A percentile compares a stretch with the other conserved stretches of the same genome.
These are phyloP conservation scores for Botrytis sinoallii DNA, from an alignment of 2,329 filamentous ascomycete genomes.

Conservation along the genomic window DNA sequence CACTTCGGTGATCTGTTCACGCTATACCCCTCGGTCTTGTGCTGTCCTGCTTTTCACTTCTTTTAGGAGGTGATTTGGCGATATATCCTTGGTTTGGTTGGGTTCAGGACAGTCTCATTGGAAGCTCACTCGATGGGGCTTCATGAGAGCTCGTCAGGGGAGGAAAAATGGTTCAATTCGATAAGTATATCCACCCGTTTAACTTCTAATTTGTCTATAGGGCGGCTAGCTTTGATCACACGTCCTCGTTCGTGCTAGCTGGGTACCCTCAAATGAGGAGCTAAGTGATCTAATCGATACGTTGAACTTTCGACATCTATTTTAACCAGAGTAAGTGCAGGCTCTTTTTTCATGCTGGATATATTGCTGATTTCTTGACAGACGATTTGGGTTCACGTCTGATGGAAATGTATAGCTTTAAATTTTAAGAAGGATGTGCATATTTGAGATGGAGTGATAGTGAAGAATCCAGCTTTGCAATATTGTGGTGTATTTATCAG, in stretches of 20 bases:
- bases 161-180: neutral
- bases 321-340: no score
- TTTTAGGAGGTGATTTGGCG: neutral
- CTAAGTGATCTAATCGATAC: neutral
- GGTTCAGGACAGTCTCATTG: slow-evolving; percentile 2
- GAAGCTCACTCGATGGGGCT: slow-evolving; percentile 5
- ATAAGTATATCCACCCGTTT: neutral
- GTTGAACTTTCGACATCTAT: no score
- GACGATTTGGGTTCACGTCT: neutral
- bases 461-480: rapidly evolving
- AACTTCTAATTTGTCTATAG: slow-evolving; percentile 11
- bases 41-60: neutral
- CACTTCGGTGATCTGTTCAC: neutral
- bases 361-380: neutral
- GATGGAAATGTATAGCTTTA: neutral
- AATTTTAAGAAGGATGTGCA: neutral
- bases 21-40: neutral
- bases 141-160: neutral
- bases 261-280: slow-evolving; percentile 5
- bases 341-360: no score
- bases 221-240: slow-evolving; percentile 10
- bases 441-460: neutral
- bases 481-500: neutral
- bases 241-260: slow-evolving; percentile 13
- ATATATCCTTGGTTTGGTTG: slow-evolving; percentile 1